Percentiles rank a stretch among this genome's conserved stretches.
These are phyloP conservation scores for Pestalotiopsis fici DNA, from an alignment of 2,329 filamentous ascomycete genomes.

Conservation along the genomic window DNA sequence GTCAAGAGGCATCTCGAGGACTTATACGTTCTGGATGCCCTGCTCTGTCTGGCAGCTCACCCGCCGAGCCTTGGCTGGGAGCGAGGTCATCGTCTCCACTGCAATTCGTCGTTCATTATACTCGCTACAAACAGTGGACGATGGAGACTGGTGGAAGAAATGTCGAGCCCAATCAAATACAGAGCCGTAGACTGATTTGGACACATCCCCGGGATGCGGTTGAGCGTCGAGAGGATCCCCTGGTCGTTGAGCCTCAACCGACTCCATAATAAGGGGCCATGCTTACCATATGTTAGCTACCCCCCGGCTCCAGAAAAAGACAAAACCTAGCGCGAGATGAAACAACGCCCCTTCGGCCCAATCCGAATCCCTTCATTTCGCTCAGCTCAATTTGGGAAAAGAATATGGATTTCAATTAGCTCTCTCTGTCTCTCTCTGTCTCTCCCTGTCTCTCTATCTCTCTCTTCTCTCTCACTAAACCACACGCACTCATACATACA, in stretches of 20 bases:
- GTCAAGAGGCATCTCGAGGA: neutral
- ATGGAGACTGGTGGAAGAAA: slow-evolving; percentile 7
- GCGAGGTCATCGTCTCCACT: neutral
- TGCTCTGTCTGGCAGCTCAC: neutral
- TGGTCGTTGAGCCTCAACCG: slow-evolving; percentile 3
- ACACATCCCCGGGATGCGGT: neutral
- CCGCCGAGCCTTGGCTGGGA: neutral
- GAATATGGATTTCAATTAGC: too few relatives aligned
- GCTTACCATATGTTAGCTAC: neutral
- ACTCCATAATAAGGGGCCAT: neutral
- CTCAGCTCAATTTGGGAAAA: neutral
- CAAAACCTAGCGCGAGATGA: slow-evolving; percentile 6
- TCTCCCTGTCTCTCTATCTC: too few relatives aligned
- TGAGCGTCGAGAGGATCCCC: neutral
- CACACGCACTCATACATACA: neutral
- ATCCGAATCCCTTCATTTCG: slow-evolving; percentile 5
- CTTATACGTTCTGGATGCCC: neutral
- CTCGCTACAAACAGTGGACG: slow-evolving; percentile 3
- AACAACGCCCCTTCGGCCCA: slow-evolving; percentile 3
- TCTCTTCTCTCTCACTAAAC: neutral
- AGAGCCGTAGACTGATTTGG: neutral
- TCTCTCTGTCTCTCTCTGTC: too few relatives aligned
- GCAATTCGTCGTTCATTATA: slow-evolving; percentile 7
- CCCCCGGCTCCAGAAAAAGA: slow-evolving; percentile 1
- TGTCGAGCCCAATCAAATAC: neutral